These are phyloP conservation scores for Chlorella sp. DNA, from an alignment of 139 green algal species.

Conservation along the genomic window DNA sequence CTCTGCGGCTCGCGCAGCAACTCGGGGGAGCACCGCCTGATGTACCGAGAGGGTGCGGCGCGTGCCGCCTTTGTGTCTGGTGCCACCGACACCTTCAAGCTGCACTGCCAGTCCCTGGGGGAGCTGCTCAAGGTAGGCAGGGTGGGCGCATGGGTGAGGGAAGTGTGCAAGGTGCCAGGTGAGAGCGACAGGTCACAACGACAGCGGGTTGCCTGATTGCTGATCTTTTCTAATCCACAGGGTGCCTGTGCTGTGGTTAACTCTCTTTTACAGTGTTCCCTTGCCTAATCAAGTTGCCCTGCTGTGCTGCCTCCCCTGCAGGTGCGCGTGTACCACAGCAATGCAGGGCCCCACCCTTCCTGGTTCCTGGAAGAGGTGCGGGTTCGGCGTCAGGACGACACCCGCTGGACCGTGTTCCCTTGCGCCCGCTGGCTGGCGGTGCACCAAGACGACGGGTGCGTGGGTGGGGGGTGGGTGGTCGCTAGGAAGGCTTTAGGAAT, in stretches of 20 bases:
- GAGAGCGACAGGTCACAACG: background rate
- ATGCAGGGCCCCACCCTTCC: slow-evolving; percentile 60
- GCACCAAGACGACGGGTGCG: slow-evolving; percentile 62
- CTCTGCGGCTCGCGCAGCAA: slow-evolving; percentile 52
- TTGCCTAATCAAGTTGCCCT: background rate
- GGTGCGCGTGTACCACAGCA: slow-evolving; percentile 78
- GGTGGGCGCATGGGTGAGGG: background rate
- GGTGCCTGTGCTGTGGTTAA: background rate
- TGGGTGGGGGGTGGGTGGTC: slow-evolving; percentile 49
- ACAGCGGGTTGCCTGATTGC: no score
- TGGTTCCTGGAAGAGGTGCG: slow-evolving; percentile 78
- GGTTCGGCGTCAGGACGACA: slow-evolving; percentile 57
- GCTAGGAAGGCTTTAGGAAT: slow-evolving; percentile 54
- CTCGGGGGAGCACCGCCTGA: slow-evolving; percentile 38
- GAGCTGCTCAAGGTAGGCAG: slow-evolving; percentile 37
- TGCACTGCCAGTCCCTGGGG: slow-evolving; percentile 60
- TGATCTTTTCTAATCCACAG: no score
- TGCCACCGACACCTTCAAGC: slow-evolving; percentile 39
- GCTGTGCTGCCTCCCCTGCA: background rate
- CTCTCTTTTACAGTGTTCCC: background rate
- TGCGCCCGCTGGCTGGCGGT: slow-evolving; percentile 74
- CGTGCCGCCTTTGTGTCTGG: slow-evolving; percentile 13
- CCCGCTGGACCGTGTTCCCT: slow-evolving; percentile 60
- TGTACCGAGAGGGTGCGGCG: slow-evolving; percentile 1
- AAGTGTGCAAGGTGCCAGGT: background rate